Base-by-base conservation (phyloP, 164 flowering plant species). In the Dillenia suffruticosa region DNA sequence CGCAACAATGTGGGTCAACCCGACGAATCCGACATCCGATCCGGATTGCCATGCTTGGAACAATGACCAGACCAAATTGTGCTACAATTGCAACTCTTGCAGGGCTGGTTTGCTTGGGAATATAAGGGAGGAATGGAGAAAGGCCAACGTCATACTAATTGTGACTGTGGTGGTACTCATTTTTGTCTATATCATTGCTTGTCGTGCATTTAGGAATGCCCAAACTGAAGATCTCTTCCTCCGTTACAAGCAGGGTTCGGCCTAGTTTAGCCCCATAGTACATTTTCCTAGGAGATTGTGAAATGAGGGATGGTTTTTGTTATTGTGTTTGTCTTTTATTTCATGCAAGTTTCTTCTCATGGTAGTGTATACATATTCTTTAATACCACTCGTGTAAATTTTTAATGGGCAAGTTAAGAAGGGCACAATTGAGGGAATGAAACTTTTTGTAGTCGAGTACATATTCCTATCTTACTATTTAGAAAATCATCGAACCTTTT, bases 41-140 rank as follows among this genome's bases (percentile, higher is more conserved):
- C 68, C 79, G 1, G 97, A 94, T 72, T 94, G 98, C 74, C 52
- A 43, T n/a, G 0, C 73, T 32, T 94, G 98, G 98, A 89, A 64
- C 86, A 89, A 87, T 46, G 96, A 91, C 58, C 97, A 74, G 56
- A 68, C 53, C 53, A 86, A 82, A 59, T 70, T 89, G 15, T 94
- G 98, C 81, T 94, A 90, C 68, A 73, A 74, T 13, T 94, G 98
- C 82, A 76, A 74, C 55, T 67, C 95, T 7, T 91, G 98, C 81
- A 84, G 81, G 68, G 98, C 95, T 0, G 98, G 97, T 9, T 67
- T 93, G 54, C 60, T 93, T 19, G 97, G 96, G 24, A 90, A 82
- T 77, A 72, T 93, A 52, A 80, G 95, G 61, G 64, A 64, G 59
- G 97, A 93, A 72, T 93, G 98, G 98, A 85, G 96, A 76, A 89